Percentiles rank a stretch among this genome's conserved stretches.
Evolutionary conservation across 805 yeast genomes (phyloP).

Genomic region (Cyberlindnera galapagoensis): DNA sequence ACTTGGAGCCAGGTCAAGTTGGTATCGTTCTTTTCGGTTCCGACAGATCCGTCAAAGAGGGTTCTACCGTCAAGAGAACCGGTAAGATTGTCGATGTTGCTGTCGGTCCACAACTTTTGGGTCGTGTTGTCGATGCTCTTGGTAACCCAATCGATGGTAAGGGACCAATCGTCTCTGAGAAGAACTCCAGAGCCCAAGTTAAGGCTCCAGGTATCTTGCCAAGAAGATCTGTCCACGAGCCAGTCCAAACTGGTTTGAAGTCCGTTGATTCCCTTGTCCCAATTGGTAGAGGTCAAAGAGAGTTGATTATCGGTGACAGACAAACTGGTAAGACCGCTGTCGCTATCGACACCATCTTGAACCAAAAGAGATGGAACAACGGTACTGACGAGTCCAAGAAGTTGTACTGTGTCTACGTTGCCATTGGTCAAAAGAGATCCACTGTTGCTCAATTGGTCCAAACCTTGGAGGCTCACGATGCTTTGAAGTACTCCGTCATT

Average conservation of each 20-base stretch:
- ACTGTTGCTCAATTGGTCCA: slow-evolving; percentile 99
- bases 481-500: slow-evolving; percentile 93
- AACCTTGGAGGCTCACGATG: slow-evolving; percentile 97
- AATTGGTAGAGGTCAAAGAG: slow-evolving; percentile 99
- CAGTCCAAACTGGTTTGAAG: slow-evolving; percentile 99
- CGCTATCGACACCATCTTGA: slow-evolving; percentile 95
- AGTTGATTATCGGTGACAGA: slow-evolving; percentile 99
- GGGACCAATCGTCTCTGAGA: slow-evolving; percentile 90
- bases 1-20: slow-evolving; percentile 99
- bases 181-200: slow-evolving; percentile 91
- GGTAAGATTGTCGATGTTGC: slow-evolving; percentile 99
- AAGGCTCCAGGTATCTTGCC: slow-evolving; percentile 99
- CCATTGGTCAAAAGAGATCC: slow-evolving; percentile 99
- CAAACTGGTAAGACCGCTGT: slow-evolving; percentile 99
- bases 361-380: slow-evolving; percentile 98
- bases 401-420: slow-evolving; percentile 99
- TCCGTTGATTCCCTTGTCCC: slow-evolving; percentile 99
- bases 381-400: slow-evolving; percentile 95
- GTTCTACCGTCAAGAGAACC: slow-evolving; percentile 99
- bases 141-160: slow-evolving; percentile 99
- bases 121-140: slow-evolving; percentile 99
- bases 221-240: slow-evolving; percentile 97
- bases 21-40: slow-evolving; percentile 99
- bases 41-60: slow-evolving; percentile 97
- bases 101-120: slow-evolving; percentile 96